These are phyloP conservation scores for Paecilomyces sp. DNA, from an alignment of 2,329 filamentous ascomycete genomes.

Conservation along the genomic window DNA sequence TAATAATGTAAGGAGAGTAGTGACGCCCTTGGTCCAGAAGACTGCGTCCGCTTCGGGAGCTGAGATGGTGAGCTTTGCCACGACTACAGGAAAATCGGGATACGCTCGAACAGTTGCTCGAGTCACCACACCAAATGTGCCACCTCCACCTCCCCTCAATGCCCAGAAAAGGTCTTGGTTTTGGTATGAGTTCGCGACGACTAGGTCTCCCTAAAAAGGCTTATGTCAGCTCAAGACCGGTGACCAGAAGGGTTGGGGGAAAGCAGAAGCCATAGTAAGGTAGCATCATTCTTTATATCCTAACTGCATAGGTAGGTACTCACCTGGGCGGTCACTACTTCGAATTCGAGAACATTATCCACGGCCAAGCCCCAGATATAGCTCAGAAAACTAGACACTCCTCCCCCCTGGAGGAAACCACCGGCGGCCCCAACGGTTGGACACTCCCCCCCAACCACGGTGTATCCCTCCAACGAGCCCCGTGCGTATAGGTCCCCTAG, in stretches of 20 bases:
- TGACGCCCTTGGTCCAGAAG: slow-evolving; percentile 9
- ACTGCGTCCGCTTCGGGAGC: no score
- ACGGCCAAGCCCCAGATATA: slow-evolving; percentile 15
- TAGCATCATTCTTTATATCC: no score
- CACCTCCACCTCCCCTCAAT: not conserved
- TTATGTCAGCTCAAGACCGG: not conserved
- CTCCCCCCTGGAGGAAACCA: slow-evolving; percentile 53
- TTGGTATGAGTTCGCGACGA: not conserved
- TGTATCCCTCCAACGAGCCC: not conserved
- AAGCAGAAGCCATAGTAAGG: no score
- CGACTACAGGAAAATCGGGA: not conserved
- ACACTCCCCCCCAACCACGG: slow-evolving; percentile 35
- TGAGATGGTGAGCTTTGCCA: no score
- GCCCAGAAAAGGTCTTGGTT: not conserved
- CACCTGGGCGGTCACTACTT: not conserved
- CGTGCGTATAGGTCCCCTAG: not conserved
- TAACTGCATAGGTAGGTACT: not conserved
- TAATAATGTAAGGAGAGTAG: not conserved
- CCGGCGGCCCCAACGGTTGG: slow-evolving; percentile 50
- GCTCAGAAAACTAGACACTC: slow-evolving; percentile 39
- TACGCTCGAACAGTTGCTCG: not conserved
- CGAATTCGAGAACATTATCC: not conserved
- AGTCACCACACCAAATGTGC: not conserved
- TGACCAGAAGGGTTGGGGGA: no score
- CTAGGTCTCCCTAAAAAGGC: not conserved